Evolutionary conservation across 108 stramenopile genomes (phyloP), one percentile per base, ranked within the genome.

Genomic region (Pseudonitzschia pungens): DNA sequence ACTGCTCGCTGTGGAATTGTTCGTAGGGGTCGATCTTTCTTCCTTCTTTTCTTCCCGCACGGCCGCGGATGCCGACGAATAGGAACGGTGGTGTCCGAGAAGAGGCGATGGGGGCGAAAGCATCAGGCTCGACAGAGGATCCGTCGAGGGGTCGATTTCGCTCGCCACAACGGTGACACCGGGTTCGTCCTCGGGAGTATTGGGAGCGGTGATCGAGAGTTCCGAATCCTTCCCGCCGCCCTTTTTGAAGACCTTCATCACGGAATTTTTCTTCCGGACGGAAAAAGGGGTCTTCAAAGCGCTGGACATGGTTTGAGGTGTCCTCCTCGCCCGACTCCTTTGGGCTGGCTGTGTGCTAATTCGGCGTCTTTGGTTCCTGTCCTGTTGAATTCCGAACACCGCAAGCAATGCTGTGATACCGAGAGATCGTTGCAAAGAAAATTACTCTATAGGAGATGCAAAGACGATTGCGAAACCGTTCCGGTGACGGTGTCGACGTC

Each of bases 231-330:
- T 24, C 16, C 10, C 14, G 5, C 55, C 55, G 27, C 40, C 55
- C 69, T 70, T 70, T 32, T 70, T 54, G 69, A 70, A 70, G 53
- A 56, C 52, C 51, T 32, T 32, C 68, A 67, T 43, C 16, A 50
- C 50, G 22, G 20, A n/a, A 40, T 62, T 62, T 43, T 36, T 60
- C 43, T 60, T 58, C 53, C 16, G 10, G 36, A 28, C 18, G 20
- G 60, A 14, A 5, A 27, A 11, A 6, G 45, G 66, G 3, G 66
- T 67, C 44, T 67, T 67, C 66, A 67, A 48, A 15, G 29, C 15
- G 57, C 15, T 58, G 20, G 57, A 58, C 57, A 58, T 28, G 29
- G 27, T 58, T 21, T 15, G 10, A 7, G 22, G 22, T 54, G 7
- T 24, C 22, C 53, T n/a, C n/a, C n/a, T n/a, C n/a, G n/a, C n/a